Percentiles rank a stretch among this genome's conserved stretches.
Evolutionary conservation across 306 rosid species (phyloP).

Genomic region (Sechiopsis laciniata): DNA sequence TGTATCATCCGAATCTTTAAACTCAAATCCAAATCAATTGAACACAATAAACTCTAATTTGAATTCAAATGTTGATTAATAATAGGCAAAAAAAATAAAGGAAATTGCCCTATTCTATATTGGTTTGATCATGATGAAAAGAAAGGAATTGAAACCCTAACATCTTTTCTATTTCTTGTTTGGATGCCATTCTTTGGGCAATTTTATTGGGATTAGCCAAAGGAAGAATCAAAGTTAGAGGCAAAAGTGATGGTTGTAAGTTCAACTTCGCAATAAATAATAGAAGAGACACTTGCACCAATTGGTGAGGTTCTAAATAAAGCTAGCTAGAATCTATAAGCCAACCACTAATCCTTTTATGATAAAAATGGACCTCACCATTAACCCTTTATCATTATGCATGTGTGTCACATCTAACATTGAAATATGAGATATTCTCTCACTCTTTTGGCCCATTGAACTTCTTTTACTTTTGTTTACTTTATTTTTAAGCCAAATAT

Average conservation of each 20-base stretch:
- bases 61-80: neutral
- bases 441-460: too few species aligned
- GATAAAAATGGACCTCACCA: constrained; percentile 25
- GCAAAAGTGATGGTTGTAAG: neutral
- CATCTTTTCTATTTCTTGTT: neutral
- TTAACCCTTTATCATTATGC: constrained; percentile 21
- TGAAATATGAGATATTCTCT: constrained; percentile 26
- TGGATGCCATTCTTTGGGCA: constrained; percentile 11
- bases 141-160: neutral
- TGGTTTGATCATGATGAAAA: neutral
- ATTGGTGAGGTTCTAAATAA: constrained; percentile 20
- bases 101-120: neutral
- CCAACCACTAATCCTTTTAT: neutral
- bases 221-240: constrained; percentile 14
- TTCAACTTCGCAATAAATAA: constrained; percentile 3
- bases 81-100: neutral
- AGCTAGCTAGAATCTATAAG: constrained; percentile 20
- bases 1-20: too few species aligned
- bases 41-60: neutral
- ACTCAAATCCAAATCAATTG: neutral
- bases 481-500: too few species aligned
- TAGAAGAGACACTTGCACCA: constrained; percentile 22
- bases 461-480: too few species aligned
- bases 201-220: constrained; percentile 6
- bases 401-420: constrained; percentile 14